Evolutionary conservation across 2,329 filamentous ascomycete species (phyloP).

Genomic region (Penicillium sp.): DNA sequence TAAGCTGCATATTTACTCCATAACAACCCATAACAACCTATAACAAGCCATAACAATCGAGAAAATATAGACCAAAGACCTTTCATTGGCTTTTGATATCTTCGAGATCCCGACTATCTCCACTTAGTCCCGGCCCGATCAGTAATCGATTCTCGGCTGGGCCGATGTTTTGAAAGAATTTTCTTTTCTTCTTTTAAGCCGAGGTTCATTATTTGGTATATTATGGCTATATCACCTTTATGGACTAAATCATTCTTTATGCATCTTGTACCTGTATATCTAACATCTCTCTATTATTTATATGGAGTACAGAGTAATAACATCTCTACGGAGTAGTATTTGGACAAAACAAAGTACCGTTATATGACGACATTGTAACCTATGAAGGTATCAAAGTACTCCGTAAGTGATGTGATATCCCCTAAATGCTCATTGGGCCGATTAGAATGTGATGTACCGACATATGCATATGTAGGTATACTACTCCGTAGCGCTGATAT

Average conservation of each 20-base stretch:
- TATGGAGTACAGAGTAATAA: too few species aligned
- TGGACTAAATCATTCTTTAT: too few species aligned
- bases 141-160: slow-evolving; percentile 5
- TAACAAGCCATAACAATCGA: not conserved
- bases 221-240: not conserved
- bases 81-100: not conserved
- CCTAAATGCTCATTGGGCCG: not conserved
- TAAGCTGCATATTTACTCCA: not conserved
- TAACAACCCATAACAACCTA: not conserved
- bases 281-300: too few species aligned
- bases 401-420: not conserved
- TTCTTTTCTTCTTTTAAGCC: slow-evolving; percentile 1
- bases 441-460: not conserved
- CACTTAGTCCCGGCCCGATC: slow-evolving; percentile 11
- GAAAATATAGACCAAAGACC: not conserved
- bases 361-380: too few species aligned
- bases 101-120: not conserved
- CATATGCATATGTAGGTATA: too few species aligned
- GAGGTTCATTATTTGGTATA: not conserved
- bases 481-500: too few species aligned
- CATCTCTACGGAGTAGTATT: too few species aligned
- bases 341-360: too few species aligned
- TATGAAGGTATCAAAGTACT: too few species aligned
- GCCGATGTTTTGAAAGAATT: not conserved
- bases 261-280: too few species aligned